These are phyloP conservation scores for Fomitopsis schrenkii DNA, from an alignment of 1,284 basidiomycete genomes.

Conservation along the genomic window DNA sequence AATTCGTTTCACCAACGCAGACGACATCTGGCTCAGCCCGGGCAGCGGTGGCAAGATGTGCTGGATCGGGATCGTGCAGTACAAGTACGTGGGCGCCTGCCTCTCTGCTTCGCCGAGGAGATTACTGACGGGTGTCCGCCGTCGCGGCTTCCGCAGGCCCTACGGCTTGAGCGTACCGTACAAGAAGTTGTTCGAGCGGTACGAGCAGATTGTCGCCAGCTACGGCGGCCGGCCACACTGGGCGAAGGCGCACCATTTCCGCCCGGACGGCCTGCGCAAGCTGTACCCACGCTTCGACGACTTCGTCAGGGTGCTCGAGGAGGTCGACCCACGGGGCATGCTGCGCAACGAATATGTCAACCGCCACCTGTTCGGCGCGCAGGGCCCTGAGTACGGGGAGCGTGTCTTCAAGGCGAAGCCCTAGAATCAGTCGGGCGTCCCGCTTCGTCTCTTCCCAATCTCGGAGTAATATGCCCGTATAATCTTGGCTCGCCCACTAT, in stretches of 20 bases:
- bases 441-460: neutral
- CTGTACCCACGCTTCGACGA: slow-evolving; percentile 86
- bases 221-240: slow-evolving; percentile 92
- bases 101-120: neutral
- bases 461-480: neutral
- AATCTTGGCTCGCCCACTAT: neutral
- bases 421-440: neutral
- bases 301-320: slow-evolving; percentile 67
- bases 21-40: slow-evolving; percentile 95
- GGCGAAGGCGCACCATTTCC: slow-evolving; percentile 89
- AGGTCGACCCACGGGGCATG: slow-evolving; percentile 78
- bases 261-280: slow-evolving; percentile 59
- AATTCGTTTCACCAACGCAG: slow-evolving; percentile 83
- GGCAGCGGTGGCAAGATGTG: slow-evolving; percentile 77
- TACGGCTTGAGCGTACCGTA: slow-evolving; percentile 91
- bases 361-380: slow-evolving; percentile 65
- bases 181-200: slow-evolving; percentile 74
- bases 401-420: slow-evolving; percentile 50
- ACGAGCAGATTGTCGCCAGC: slow-evolving; percentile 71
- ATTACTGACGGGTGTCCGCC: neutral
- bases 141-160: slow-evolving; percentile 50
- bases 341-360: slow-evolving; percentile 81
- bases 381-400: slow-evolving; percentile 38
- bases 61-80: slow-evolving; percentile 97
- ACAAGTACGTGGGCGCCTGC: slow-evolving; percentile 61